Percentiles rank a stretch among this genome's conserved stretches.
Conservation (phyloP, 1,139 yeast species). For the Magnusiomyces fungicola region DNA sequence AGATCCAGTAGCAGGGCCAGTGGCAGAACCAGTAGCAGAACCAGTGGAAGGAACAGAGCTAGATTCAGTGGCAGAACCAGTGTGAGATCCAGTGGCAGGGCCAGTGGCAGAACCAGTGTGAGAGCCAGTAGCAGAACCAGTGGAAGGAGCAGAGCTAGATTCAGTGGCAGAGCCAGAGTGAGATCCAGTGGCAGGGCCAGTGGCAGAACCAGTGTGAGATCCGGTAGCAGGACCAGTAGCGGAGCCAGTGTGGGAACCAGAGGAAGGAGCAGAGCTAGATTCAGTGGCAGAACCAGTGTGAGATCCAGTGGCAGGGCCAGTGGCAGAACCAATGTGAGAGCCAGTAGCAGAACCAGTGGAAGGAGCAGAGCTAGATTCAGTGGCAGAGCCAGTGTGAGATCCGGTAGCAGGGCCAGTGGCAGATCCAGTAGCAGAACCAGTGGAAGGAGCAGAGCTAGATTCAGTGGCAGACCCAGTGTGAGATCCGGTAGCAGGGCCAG, state of each 20-base stretch:
- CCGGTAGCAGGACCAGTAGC: not conserved
- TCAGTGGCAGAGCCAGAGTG: not conserved
- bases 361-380: not conserved
- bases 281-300: no score
- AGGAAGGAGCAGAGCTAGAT: not conserved
- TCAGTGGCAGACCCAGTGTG: not conserved
- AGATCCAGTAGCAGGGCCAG: not conserved
- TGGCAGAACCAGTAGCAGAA: not conserved
- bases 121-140: not conserved
- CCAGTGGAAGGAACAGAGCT: not conserved
- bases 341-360: not conserved
- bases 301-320: no score
- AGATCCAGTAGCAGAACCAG: not conserved
- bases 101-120: not conserved
- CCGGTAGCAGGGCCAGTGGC: not conserved
- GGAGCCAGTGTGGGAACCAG: not conserved
- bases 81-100: not conserved
- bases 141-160: not conserved
- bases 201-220: not conserved
- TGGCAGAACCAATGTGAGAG: not conserved
- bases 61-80: not conserved
- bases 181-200: not conserved
- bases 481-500: not conserved
- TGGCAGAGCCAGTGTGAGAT: not conserved
- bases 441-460: no score